Percentiles rank a stretch among this genome's conserved stretches.
These are phyloP conservation scores for Brettanomyces bruxellensis DNA, from an alignment of 805 yeast genomes.

Conservation along the genomic window DNA sequence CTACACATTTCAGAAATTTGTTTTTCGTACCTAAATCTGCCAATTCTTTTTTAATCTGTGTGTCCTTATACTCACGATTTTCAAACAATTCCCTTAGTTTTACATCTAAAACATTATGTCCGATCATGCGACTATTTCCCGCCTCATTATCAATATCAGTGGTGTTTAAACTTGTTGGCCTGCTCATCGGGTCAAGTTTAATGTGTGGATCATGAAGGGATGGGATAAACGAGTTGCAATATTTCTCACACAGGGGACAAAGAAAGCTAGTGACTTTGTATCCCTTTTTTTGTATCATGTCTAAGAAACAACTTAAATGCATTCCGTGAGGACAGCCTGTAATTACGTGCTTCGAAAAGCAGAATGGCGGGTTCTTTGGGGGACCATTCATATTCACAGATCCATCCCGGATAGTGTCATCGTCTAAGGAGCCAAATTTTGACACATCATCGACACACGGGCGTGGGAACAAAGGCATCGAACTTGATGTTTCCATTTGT, in stretches of 20 bases:
- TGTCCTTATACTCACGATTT: too few species aligned
- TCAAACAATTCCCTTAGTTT: too few species aligned
- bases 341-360: constrained; percentile 23
- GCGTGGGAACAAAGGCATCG: too few species aligned
- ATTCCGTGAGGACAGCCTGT: constrained; percentile 46
- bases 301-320: constrained; percentile 36
- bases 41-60: too few species aligned
- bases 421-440: too few species aligned
- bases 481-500: not conserved
- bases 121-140: constrained; percentile 19
- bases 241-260: constrained; percentile 44
- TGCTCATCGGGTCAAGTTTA: constrained; percentile 14
- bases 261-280: constrained; percentile 18
- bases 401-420: not conserved
- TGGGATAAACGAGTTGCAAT: constrained; percentile 37
- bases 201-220: constrained; percentile 24
- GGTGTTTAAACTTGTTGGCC: constrained; percentile 10
- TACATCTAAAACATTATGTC: constrained; percentile 11
- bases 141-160: constrained; percentile 18
- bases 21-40: too few species aligned
- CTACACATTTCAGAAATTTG: too few species aligned
- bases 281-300: constrained; percentile 19
- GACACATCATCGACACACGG: too few species aligned
- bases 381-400: not conserved
- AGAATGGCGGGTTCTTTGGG: constrained; percentile 2